phyloP scores from a whole-genome alignment of 257 asterid genomes.

The Primulina eburnea region DNA sequence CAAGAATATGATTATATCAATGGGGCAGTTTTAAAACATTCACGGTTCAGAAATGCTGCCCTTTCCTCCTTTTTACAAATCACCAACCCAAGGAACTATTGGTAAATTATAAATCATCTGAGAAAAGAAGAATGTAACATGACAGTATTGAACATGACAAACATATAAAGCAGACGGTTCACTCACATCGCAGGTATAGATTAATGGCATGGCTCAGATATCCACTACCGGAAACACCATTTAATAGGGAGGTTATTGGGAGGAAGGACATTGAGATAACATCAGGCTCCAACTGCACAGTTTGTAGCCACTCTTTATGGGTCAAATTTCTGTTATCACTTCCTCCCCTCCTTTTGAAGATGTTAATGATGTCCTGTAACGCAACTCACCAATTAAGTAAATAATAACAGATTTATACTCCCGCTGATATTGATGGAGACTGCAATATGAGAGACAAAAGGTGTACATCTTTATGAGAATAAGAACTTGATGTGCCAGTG shows the following conservation, averaged over 20 bases:
- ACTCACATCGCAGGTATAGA: conserved; percentile 93
- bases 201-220: conserved; percentile 96
- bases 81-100: conserved; percentile 12
- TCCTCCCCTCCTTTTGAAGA: conserved; percentile 97
- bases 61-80: neutral
- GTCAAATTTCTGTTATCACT: conserved; percentile 50
- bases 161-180: conserved; percentile 15
- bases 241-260: conserved; percentile 86
- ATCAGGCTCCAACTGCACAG: conserved; percentile 90
- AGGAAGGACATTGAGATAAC: conserved; percentile 93
- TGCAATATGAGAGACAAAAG: conserved; percentile 16
- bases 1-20: conserved; percentile 7
- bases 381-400: conserved; percentile 31
- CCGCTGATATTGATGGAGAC: conserved; percentile 20
- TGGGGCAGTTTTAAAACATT: conserved; percentile 6
- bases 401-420: conserved; percentile 19
- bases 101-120: conserved; percentile 7
- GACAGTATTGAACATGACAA: conserved; percentile 13
- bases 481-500: conserved; percentile 71
- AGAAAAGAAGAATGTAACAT: neutral
- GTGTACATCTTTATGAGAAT: conserved; percentile 84
- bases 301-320: conserved; percentile 88
- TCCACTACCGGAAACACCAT: conserved; percentile 94
- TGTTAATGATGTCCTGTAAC: conserved; percentile 64
- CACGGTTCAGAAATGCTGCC: neutral